Percentiles rank a stretch among this genome's conserved stretches.
These are phyloP conservation scores for Leccinum sublutescens DNA, from an alignment of 768 basidiomycete species.

Conservation along the genomic window DNA sequence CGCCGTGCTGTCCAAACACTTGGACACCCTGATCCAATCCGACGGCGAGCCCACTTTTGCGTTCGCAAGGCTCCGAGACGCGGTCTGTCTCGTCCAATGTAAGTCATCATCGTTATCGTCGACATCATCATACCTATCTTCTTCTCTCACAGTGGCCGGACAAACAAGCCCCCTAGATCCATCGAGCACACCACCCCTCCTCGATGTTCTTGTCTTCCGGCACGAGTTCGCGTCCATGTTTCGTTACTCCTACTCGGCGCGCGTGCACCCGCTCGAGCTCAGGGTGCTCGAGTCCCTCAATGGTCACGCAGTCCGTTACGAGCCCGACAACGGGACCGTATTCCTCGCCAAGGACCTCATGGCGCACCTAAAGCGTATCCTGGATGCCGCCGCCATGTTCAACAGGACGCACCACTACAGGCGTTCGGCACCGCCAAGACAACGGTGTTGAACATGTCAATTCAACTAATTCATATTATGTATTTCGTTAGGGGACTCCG, in stretches of 20 bases:
- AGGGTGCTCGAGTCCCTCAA: constrained; percentile 52
- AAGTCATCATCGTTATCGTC: neutral
- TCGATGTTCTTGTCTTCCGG: constrained; percentile 29
- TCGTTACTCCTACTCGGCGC: constrained; percentile 50
- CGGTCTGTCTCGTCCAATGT: constrained; percentile 33
- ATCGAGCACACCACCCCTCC: constrained; percentile 13
- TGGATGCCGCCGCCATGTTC: constrained; percentile 25
- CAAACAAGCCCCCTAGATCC: constrained; percentile 14
- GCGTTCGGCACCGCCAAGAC: constrained; percentile 6
- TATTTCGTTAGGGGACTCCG: neutral
- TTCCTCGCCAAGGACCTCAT: constrained; percentile 52
- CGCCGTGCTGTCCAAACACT: constrained; percentile 13
- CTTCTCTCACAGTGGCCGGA: constrained; percentile 11
- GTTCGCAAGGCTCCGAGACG: constrained; percentile 28
- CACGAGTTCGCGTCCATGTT: constrained; percentile 69
- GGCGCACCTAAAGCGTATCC: constrained; percentile 26
- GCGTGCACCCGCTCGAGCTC: constrained; percentile 37
- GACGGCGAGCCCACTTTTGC: constrained; percentile 35
- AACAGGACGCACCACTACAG: constrained; percentile 7
- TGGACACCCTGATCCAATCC: neutral
- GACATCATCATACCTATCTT: neutral
- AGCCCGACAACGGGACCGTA: constrained; percentile 57
- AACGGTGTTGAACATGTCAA: constrained; percentile 8
- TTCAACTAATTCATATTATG: neutral
- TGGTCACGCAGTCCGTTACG: constrained; percentile 47